phyloP scores from a whole-genome alignment of 2,329 filamentous ascomycete species.

The Magnaporthiopsis poae region DNA sequence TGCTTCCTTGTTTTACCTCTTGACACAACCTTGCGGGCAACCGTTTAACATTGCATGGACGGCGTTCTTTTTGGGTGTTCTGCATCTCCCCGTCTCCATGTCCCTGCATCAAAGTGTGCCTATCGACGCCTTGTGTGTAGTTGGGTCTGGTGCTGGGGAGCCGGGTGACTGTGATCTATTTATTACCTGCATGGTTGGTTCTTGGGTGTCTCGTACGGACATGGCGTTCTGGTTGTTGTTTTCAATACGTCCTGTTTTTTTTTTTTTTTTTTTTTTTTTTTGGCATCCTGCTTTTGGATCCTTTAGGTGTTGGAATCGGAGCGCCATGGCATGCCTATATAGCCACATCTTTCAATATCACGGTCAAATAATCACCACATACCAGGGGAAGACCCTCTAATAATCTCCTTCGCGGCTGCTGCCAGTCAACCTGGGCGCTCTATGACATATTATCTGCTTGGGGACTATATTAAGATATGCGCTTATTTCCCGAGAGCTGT shows the following conservation, averaged over 20 bases:
- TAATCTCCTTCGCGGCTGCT: no score
- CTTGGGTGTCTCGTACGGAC: no score
- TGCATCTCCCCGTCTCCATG: background rate
- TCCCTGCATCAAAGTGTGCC: no score
- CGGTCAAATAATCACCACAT: background rate
- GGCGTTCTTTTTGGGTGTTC: background rate
- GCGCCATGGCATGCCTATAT: background rate
- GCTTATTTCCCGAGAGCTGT: no score
- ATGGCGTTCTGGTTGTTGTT: background rate
- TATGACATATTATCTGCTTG: no score
- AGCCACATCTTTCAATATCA: background rate
- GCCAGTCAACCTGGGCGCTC: no score
- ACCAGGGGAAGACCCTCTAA: background rate
- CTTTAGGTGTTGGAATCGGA: background rate
- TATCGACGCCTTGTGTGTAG: no score
- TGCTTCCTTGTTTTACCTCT: background rate
- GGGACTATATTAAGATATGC: no score
- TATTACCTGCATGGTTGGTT: no score
- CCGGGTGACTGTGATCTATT: no score
- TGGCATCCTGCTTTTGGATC: background rate
- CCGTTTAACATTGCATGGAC: background rate
- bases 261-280: background rate
- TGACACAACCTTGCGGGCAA: background rate
- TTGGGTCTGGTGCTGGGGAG: no score
- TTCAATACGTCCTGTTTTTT: background rate